Conservation (phyloP, 2,329 filamentous ascomycete genomes). For the Teratosphaeria destructans region DNA sequence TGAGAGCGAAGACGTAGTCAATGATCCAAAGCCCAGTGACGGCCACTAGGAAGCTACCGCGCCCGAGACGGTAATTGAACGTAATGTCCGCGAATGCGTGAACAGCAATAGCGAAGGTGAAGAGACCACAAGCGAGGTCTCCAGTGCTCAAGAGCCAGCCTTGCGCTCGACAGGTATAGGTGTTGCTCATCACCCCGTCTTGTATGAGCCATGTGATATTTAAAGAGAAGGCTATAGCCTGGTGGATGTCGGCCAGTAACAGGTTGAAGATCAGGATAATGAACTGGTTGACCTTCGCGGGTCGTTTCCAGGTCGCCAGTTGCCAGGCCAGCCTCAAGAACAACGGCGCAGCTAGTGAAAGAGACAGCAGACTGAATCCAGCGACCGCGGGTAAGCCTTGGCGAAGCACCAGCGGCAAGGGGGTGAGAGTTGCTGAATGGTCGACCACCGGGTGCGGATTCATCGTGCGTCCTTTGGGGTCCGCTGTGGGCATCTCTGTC, state of each 20-base stretch:
- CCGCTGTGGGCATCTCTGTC: too few relatives aligned
- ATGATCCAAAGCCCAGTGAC: too few relatives aligned
- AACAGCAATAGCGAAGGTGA: conserved; percentile 53
- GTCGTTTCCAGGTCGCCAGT: conserved; percentile 22
- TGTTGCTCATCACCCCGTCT: conserved; percentile 18
- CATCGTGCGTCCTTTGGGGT: too few relatives aligned
- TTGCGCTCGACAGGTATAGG: conserved; percentile 49
- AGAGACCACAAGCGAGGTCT: conserved; percentile 54
- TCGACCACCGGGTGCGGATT: too few relatives aligned
- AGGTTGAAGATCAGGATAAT: conserved; percentile 59
- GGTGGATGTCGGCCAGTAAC: conserved; percentile 56
- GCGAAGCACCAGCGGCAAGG: too few relatives aligned
- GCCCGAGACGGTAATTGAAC: conserved; percentile 27
- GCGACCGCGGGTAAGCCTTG: too few relatives aligned
- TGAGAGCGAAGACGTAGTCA: too few relatives aligned
- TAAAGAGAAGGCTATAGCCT: conserved; percentile 52
- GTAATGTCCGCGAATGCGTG: conserved; percentile 56
- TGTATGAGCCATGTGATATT: conserved; percentile 50
- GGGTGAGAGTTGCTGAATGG: too few relatives aligned
- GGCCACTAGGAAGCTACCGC: too few relatives aligned
- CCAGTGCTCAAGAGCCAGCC: conserved; percentile 58
- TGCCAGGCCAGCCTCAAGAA: too few relatives aligned
- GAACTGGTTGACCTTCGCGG: conserved; percentile 40
- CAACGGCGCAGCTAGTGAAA: too few relatives aligned
- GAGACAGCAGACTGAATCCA: too few relatives aligned